A percentile compares a stretch with the other conserved stretches of the same genome.
These are phyloP conservation scores for Xylaria sp. DNA, from an alignment of 2,329 filamentous ascomycete genomes.

Conservation along the genomic window DNA sequence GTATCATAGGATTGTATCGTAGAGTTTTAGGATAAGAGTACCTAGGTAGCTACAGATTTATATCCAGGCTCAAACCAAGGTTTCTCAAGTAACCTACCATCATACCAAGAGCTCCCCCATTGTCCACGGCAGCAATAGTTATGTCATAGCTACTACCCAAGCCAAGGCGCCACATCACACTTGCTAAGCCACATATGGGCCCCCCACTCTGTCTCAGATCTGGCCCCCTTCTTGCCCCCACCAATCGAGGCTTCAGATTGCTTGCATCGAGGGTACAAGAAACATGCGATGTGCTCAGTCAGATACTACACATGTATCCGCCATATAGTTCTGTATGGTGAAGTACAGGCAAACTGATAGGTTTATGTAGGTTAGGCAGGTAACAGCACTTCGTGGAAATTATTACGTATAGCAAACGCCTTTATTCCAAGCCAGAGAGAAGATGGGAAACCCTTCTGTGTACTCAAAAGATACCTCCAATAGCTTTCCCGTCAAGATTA, in stretches of 20 bases:
- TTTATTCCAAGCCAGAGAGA: background rate
- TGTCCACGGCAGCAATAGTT: background rate
- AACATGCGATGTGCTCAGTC: background rate
- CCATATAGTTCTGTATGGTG: too few relatives aligned
- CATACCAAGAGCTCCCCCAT: conserved; percentile 1
- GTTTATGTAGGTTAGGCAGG: background rate
- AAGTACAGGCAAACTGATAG: background rate
- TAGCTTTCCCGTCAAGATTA: background rate
- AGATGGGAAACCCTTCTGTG: background rate
- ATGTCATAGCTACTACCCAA: conserved; percentile 12
- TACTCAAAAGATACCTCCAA: background rate
- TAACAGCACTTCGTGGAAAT: too few relatives aligned
- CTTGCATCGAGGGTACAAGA: background rate
- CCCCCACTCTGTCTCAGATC: background rate
- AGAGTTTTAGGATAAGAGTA: background rate
- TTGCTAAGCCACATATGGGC: background rate
- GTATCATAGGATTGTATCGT: background rate
- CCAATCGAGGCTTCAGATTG: background rate
- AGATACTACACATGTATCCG: background rate
- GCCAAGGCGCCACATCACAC: background rate
- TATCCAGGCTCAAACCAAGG: background rate
- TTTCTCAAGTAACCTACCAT: background rate
- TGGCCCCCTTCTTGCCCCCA: too few relatives aligned
- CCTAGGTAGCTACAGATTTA: background rate
- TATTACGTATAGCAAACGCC: background rate